Evolutionary conservation across 2,329 filamentous ascomycete genomes (phyloP).

Genomic region (Gyromitra esculenta): DNA sequence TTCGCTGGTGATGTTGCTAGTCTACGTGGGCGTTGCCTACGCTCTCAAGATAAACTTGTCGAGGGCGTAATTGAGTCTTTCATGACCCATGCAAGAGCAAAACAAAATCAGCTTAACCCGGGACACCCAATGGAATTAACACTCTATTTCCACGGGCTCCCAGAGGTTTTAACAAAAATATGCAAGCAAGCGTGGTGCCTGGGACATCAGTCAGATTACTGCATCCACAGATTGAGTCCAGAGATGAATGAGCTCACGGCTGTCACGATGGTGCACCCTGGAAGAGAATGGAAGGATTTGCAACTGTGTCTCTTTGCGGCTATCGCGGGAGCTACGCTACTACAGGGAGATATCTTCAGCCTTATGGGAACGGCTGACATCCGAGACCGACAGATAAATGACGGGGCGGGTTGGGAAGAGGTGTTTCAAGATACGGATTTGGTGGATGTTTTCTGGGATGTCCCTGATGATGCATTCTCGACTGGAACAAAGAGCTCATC

Average conservation of each 20-base stretch:
- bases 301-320: slow-evolving; percentile 29
- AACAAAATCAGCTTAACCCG: not conserved
- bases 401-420: slow-evolving; percentile 13
- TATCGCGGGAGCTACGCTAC: slow-evolving; percentile 21
- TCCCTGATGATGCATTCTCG: slow-evolving; percentile 3
- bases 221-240: slow-evolving; percentile 11
- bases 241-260: not conserved
- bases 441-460: slow-evolving; percentile 34
- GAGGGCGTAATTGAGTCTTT: not conserved
- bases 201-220: slow-evolving; percentile 1
- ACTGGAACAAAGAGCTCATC: not conserved
- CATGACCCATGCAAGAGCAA: not conserved
- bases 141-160: slow-evolving; percentile 24
- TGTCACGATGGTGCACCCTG: slow-evolving; percentile 30
- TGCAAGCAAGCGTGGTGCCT: slow-evolving; percentile 31
- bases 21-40: slow-evolving; percentile 14
- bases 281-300: slow-evolving; percentile 14
- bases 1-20: slow-evolving; percentile 9
- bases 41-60: slow-evolving; percentile 16
- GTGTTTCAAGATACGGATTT: slow-evolving; percentile 1
- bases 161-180: not conserved
- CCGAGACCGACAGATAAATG: not conserved
- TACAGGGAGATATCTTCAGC: slow-evolving; percentile 32
- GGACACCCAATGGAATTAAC: slow-evolving; percentile 22
- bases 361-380: slow-evolving; percentile 18